Evolutionary conservation across 2,329 filamentous ascomycete species (phyloP).

Genomic region (Microcera coccophila): DNA sequence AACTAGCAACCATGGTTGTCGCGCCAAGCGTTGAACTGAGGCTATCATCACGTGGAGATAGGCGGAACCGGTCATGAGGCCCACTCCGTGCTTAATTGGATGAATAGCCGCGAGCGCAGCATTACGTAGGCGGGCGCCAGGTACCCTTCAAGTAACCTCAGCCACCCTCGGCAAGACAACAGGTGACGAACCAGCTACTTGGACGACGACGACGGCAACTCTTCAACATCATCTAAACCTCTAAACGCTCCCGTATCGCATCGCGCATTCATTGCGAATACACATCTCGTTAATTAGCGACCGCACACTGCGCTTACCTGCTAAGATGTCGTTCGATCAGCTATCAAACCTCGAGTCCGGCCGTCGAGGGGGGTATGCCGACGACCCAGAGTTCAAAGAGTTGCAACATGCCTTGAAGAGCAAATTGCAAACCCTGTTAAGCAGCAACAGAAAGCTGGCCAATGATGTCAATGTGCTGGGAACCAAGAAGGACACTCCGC

Average conservation of each 20-base stretch:
- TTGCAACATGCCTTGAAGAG: conserved; percentile 80
- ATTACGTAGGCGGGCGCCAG: conserved; percentile 29
- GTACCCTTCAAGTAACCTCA: conserved; percentile 17
- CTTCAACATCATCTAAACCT: conserved; percentile 5
- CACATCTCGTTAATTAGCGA: conserved; percentile 4
- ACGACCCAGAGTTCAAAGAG: conserved; percentile 87
- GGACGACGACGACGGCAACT: conserved; percentile 8
- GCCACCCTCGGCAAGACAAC: conserved; percentile 24
- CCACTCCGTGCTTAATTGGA: conserved; percentile 18
- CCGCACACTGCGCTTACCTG: not conserved
- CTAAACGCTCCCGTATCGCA: conserved; percentile 4
- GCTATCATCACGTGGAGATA: conserved; percentile 32
- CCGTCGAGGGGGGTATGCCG: conserved; percentile 72
- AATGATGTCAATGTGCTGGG: conserved; percentile 83
- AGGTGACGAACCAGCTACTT: conserved; percentile 23
- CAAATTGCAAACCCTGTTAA: conserved; percentile 83
- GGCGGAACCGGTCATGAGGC: conserved; percentile 8
- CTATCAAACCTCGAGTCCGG: conserved; percentile 79
- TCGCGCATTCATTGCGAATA: conserved; percentile 5
- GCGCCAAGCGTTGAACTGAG: conserved; percentile 14
- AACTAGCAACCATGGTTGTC: conserved; percentile 28
- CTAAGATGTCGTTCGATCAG: conserved; percentile 83
- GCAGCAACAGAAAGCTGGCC: conserved; percentile 79
- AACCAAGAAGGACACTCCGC: conserved; percentile 85
- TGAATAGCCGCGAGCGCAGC: conserved; percentile 8